Evolutionary conservation across 1,284 basidiomycete species (phyloP).

Genomic region (Gymnopus androsaceus): DNA sequence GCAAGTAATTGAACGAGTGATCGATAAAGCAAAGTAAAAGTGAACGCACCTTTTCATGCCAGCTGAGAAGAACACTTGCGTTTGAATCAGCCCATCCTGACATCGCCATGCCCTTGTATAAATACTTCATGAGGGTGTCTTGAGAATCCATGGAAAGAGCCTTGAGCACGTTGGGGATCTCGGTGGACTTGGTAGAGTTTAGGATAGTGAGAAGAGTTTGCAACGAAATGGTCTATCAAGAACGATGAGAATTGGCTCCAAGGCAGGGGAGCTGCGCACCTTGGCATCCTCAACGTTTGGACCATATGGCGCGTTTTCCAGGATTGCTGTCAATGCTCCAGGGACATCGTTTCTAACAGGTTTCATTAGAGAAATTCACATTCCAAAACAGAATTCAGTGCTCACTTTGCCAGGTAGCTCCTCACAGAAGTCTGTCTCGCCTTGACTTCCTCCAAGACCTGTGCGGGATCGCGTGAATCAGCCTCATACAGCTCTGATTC

Average conservation of each 20-base stretch:
- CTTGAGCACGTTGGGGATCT: slow-evolving; percentile 81
- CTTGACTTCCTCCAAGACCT: slow-evolving; percentile 77
- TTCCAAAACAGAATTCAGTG: slow-evolving; percentile 26
- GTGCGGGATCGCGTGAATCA: slow-evolving; percentile 79
- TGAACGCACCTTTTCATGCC: slow-evolving; percentile 89
- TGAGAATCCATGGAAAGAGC: slow-evolving; percentile 78
- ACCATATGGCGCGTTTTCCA: slow-evolving; percentile 85
- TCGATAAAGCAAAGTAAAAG: neutral
- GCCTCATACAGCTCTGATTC: slow-evolving; percentile 87
- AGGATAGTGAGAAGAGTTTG: slow-evolving; percentile 89
- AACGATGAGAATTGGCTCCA: neutral
- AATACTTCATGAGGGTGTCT: slow-evolving; percentile 96
- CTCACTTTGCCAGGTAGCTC: slow-evolving; percentile 69
- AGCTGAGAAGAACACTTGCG: slow-evolving; percentile 88
- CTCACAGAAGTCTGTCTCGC: slow-evolving; percentile 76
- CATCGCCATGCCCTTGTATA: slow-evolving; percentile 95
- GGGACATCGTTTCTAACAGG: slow-evolving; percentile 62
- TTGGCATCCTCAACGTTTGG: slow-evolving; percentile 86
- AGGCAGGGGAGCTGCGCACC: slow-evolving; percentile 45
- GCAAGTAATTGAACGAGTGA: neutral
- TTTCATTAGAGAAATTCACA: neutral
- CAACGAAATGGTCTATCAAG: slow-evolving; percentile 69
- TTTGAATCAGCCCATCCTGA: slow-evolving; percentile 83
- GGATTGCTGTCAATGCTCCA: slow-evolving; percentile 69
- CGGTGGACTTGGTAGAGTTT: slow-evolving; percentile 91